Percentiles rank a stretch among this genome's conserved stretches.
Evolutionary conservation across 768 basidiomycete species (phyloP).

Genomic region (Infundibulicybe gibba): DNA sequence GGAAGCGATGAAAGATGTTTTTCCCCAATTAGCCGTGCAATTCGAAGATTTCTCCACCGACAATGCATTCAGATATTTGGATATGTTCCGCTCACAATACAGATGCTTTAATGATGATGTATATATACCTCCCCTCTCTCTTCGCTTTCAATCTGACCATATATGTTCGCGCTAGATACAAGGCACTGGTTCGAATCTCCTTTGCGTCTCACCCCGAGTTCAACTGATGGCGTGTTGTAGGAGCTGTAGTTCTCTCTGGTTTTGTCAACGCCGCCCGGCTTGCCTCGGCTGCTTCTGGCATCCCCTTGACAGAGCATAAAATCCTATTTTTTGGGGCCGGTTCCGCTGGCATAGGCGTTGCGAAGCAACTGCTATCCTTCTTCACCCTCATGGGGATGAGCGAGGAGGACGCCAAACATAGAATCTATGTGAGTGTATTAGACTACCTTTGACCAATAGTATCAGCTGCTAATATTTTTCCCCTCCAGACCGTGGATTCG

Average conservation of each 20-base stretch:
- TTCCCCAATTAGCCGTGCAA: conserved; percentile 68
- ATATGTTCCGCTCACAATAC: conserved; percentile 54
- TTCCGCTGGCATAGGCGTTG: conserved; percentile 86
- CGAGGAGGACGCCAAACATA: conserved; percentile 60
- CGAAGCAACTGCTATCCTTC: conserved; percentile 78
- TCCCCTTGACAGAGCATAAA: conserved; percentile 64
- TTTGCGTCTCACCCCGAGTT: conserved; percentile 1
- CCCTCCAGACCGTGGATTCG: conserved; percentile 63
- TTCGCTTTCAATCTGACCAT: conserved; percentile 1
- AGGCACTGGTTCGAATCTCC: conserved; percentile 45
- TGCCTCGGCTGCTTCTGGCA: conserved; percentile 49
- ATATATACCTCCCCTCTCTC: conserved; percentile 17
- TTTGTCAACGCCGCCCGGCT: conserved; percentile 71
- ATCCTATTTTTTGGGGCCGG: conserved; percentile 93
- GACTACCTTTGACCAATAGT: background rate
- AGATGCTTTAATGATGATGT: conserved; percentile 76
- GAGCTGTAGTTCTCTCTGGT: conserved; percentile 71
- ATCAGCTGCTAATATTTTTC: conserved; percentile 9
- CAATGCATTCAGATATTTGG: conserved; percentile 73
- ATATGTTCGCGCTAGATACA: conserved; percentile 42
- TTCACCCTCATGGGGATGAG: conserved; percentile 67
- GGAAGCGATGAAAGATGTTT: conserved; percentile 58
- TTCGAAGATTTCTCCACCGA: conserved; percentile 79
- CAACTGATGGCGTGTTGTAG: conserved; percentile 21
- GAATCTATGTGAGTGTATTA: conserved; percentile 55